Evolutionary conservation across 106 monocot genomes (phyloP), one percentile per base, ranked within the genome.

Genomic region (Vanilla planifolia): DNA sequence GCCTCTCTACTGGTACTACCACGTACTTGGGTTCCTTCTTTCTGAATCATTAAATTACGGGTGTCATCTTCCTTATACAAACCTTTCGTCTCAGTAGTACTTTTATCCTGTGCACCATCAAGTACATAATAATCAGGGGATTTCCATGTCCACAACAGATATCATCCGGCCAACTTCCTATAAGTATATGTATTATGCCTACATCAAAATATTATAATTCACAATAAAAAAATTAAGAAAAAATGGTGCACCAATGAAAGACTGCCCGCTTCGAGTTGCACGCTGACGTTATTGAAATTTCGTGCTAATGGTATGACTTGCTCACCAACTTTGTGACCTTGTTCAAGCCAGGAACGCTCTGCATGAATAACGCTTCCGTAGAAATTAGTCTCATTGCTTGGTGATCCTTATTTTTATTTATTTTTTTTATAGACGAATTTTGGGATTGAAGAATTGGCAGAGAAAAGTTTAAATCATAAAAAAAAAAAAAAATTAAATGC

Each of bases 261-360:
- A n/a, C n/a, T 39, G 70, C 67, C 68, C 63, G 83, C 70, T 73
- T 98, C 96, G 6, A 91, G 28, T 73, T 91, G 91, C 22, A 62
- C 30, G 70, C 26, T 84, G 33, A 65, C 17, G 22, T 70, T 66
- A 50, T 91, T 84, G 51, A 98, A 98, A 72, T 84, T 91, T 74
- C 91, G 81, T 48, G 96, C 96, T 65, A 98, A 61, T 57, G 96
- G 96, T 41, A 98, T 75, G 33, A 98, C 81, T 69, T 91, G 96
- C 66, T 98, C 96, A 6, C 96, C 96, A 59, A 98, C 72, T 71
- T 92, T 98, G 33, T 81, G 74, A 11, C 96, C 96, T 70, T 98
- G 91, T 58, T 91, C 96, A 62, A 98, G 81, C 91, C 87, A 98
- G 60, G 75, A 75, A 58, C 91, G 68, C 70, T 98, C 96, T 98